Evolutionary conservation across 192 early-diverging fungal genomes (phyloP), one percentile per base, ranked within the genome.

Genomic region (Podila minutissima): DNA sequence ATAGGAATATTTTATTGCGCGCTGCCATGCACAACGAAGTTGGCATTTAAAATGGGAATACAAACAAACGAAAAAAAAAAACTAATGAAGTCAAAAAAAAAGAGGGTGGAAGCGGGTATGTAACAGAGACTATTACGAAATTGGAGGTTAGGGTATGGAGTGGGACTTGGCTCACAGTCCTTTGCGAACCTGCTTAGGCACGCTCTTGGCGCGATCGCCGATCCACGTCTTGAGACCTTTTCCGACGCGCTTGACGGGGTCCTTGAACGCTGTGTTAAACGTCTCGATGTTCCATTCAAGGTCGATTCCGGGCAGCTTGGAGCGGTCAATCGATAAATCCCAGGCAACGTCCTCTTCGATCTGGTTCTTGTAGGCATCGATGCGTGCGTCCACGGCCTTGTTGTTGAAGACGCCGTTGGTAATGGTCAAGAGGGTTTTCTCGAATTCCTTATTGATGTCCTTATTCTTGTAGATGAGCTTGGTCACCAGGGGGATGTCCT

Each of bases 341-440:
- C 84, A 86, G 2, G 59, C 33, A 37, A 72, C 76, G 33, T 83
- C 81, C 17, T 65, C 55, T 38, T 61, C 61, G 15, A 85, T 62
- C 65, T 83, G 69, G 19, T 81, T 81, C 22, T 71, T 75, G 19
- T 75, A 65, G 3, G 68, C 73, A 22, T 78, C 68, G 35, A 85
- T 72, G 41, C 72, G 70, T 0, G 69, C 51, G n/a, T 72, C 35
- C 1, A 83, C 26, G 1, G 71, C 62, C n/a, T 66, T 50, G 53
- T 61, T 60, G 19, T 59, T 70, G 49, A 67, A 77, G 29, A 82
- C 22, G 13, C 65, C 24, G 9, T 70, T 19, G 31, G 72, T 67
- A 17, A 74, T 60, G 1, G 49, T 62, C 15, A 64, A 13, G 4
- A 85, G 35, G 31, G 63, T 69, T 35, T 64, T 53, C 41, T 78